Conservation (phyloP, 1,284 basidiomycete species). For the Naganishia liquefaciens region DNA sequence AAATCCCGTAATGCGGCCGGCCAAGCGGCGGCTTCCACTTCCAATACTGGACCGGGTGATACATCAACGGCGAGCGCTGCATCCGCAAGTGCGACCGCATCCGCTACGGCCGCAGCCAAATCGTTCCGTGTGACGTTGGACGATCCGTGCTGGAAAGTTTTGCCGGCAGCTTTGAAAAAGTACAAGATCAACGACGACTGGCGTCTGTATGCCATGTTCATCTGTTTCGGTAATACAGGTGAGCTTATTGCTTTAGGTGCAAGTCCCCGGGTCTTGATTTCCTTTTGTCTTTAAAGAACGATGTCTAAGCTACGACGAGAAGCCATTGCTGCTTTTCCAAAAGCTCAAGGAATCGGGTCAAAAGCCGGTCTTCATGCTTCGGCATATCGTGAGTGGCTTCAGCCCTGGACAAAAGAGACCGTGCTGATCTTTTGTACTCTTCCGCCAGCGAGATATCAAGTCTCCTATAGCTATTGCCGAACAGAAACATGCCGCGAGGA, state of each 20-base stretch:
- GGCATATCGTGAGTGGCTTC: conserved; percentile 74
- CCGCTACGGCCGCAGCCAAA: conserved; percentile 52
- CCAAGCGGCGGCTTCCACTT: not conserved
- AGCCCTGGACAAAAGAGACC: not conserved
- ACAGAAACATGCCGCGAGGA: conserved; percentile 73
- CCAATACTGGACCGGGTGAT: not conserved
- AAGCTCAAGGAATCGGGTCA: conserved; percentile 96
- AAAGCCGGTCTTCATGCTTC: conserved; percentile 97
- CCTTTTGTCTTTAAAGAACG: conserved; percentile 66
- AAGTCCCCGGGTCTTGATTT: not conserved
- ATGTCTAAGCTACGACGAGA: conserved; percentile 96
- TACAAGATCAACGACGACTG: conserved; percentile 99
- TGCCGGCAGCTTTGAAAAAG: conserved; percentile 96
- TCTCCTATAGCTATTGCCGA: conserved; percentile 93
- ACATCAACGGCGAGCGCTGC: conserved; percentile 5
- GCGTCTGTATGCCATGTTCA: conserved; percentile 98
- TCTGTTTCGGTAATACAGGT: conserved; percentile 92
- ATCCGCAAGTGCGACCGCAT: conserved; percentile 41
- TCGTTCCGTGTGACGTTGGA: conserved; percentile 70
- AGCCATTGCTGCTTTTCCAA: conserved; percentile 93
- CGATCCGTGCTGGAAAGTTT: conserved; percentile 96
- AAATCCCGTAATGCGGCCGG: not conserved
- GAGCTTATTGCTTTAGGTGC: conserved; percentile 40
- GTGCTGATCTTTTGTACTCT: not conserved
- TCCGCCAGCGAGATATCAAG: conserved; percentile 70